Conservation (phyloP, 1,284 basidiomycete species). For the Sporisorium iseilematis-ciliati region DNA sequence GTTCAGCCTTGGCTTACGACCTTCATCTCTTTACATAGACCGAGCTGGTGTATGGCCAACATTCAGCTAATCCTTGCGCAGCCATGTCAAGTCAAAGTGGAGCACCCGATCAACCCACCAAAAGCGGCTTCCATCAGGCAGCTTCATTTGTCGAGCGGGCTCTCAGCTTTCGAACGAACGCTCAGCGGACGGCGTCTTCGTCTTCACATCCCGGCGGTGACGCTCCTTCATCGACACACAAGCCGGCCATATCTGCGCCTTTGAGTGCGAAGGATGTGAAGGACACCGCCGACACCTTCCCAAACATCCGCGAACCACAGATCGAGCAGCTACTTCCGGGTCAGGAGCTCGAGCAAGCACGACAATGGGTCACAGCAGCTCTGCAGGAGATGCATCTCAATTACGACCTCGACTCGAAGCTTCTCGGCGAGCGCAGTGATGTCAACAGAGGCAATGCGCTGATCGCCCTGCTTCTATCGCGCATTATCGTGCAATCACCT, state of each 20-base stretch:
- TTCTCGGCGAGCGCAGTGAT: conserved; percentile 51
- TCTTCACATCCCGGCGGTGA: conserved; percentile 9
- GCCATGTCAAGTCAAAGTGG: not conserved
- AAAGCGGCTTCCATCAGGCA: conserved; percentile 48
- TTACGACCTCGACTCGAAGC: conserved; percentile 56
- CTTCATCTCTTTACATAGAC: not conserved
- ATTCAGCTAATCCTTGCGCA: not conserved
- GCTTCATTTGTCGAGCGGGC: conserved; percentile 48
- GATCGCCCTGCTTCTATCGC: conserved; percentile 48
- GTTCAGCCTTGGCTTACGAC: not conserved
- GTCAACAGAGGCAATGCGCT: conserved; percentile 47
- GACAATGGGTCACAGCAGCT: conserved; percentile 38
- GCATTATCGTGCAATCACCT: conserved; percentile 13
- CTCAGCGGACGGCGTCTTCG: conserved; percentile 18
- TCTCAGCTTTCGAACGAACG: conserved; percentile 39
- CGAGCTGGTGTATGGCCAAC: not conserved
- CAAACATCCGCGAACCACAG: conserved; percentile 27
- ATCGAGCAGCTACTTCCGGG: conserved; percentile 42
- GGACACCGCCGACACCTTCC: conserved; percentile 30
- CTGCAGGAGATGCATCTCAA: conserved; percentile 62
- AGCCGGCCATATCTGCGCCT: conserved; percentile 14
- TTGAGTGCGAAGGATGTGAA: conserved; percentile 23
- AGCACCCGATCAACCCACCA: not conserved
- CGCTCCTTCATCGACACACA: not conserved
- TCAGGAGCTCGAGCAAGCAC: conserved; percentile 18